Base-by-base conservation (phyloP, 1,284 basidiomycete species). In the Ceratobasidium sp. region DNA sequence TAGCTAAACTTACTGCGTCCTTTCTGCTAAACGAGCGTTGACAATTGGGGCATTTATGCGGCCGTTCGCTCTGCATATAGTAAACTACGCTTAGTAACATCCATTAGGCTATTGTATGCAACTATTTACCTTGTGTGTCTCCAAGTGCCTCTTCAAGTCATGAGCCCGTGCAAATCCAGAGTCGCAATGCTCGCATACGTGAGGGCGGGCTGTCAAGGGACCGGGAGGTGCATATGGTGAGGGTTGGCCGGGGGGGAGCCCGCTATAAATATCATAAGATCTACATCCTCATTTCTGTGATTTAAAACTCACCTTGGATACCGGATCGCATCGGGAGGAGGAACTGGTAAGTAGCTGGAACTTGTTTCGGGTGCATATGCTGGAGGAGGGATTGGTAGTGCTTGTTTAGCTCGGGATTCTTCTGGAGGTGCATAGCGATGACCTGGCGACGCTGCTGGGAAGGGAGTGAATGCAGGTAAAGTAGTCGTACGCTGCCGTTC, bases 101-200 rank as follows among this genome's bases (percentile, higher is more conserved):
- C 11, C 7, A 13, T 25, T 7, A 21, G 21, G 47, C n/a, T 50
- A 25, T n/a, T 46, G 42, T 14, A 41, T 41, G 11, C 41, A 19
- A 36, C 21, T 46, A 49, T 53, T 30, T 11, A 68, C 64, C 54
- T 25, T 57, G 54, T 68, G 64, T 1, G 64, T 68, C 16, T 56
- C 64, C 1, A 57, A 7, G 33, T 68, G 64, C 16, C 64, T 21
- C 19, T 54, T 44, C n/a, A 68, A 53, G 25, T 68, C 64, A 47
- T 68, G 64, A 4, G 64, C 64, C 7, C 64, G 64, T 4, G 64
- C 64, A 19, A 68, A 68, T 0, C 64, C 64, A 25, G 64, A 49
- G 19, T 56, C 44, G 33, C 64, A 68, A 14, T 56, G 44, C n/a
- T 68, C 64, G 23, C 64, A 68, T 4, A 68, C 33, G 27, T 68